These are phyloP conservation scores for Akebia trifoliata DNA, from an alignment of 164 flowering plant species.

Conservation along the genomic window DNA sequence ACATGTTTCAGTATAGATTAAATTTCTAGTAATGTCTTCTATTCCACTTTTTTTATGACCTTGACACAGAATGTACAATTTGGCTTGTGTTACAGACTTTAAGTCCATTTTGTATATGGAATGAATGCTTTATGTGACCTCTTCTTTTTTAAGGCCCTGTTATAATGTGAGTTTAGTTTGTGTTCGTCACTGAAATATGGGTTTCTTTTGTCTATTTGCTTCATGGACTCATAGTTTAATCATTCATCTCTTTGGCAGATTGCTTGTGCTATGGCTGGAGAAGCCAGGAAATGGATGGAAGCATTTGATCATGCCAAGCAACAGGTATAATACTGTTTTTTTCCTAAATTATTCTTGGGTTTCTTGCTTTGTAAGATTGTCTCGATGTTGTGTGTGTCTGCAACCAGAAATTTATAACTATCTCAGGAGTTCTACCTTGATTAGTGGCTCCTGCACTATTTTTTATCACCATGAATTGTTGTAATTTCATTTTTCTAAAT, in stretches of 20 bases:
- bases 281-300: constrained; percentile 83
- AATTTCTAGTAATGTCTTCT: too few species aligned
- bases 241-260: constrained; percentile 46
- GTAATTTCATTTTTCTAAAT: background rate
- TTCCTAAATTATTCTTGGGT: background rate
- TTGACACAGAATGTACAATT: background rate
- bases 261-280: constrained; percentile 88
- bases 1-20: too few species aligned
- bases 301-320: constrained; percentile 97
- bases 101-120: constrained; percentile 2
- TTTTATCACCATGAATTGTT: background rate
- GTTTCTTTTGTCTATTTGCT: background rate
- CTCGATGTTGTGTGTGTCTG: constrained; percentile 1
- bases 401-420: background rate
- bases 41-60: background rate
- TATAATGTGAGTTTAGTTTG: background rate
- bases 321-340: constrained; percentile 40
- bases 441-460: background rate
- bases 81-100: background rate
- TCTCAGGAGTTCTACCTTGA: too few species aligned
- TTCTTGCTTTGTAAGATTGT: background rate
- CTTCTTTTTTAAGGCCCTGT: background rate
- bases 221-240: background rate
- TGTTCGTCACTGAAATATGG: background rate
- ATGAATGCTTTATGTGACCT: background rate